phyloP scores from a whole-genome alignment of 2,329 filamentous ascomycete genomes.

The Talaromyces sp. region DNA sequence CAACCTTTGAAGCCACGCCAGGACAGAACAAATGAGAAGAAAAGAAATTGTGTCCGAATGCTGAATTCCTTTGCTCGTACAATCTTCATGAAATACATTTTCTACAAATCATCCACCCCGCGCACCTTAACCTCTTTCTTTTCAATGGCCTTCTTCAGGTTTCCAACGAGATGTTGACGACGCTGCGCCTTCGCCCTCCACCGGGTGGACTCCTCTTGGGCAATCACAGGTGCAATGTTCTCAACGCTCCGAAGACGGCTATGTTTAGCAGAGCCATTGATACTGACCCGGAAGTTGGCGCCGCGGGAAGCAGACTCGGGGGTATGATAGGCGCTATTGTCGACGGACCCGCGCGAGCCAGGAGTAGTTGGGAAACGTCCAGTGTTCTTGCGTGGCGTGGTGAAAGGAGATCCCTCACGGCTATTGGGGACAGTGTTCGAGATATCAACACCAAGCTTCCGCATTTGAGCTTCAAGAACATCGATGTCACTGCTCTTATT shows the following conservation, averaged over 20 bases:
- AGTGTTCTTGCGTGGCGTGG: slow-evolving; percentile 39
- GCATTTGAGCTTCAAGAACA: slow-evolving; percentile 83
- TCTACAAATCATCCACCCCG: slow-evolving; percentile 35
- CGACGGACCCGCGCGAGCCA: slow-evolving; percentile 40
- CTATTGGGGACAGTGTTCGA: slow-evolving; percentile 26
- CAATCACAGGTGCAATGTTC: slow-evolving; percentile 23
- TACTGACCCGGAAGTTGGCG: slow-evolving; percentile 37
- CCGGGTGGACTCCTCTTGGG: slow-evolving; percentile 33
- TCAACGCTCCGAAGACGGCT: slow-evolving; percentile 38
- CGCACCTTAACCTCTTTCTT: slow-evolving; percentile 39
- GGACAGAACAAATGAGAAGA: neutral
- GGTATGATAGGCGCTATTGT: slow-evolving; percentile 45
- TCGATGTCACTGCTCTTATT: slow-evolving; percentile 89
- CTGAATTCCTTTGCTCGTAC: neutral
- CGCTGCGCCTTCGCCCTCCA: slow-evolving; percentile 43
- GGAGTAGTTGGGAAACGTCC: slow-evolving; percentile 40
- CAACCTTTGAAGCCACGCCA: slow-evolving; percentile 14
- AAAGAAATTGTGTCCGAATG: slow-evolving; percentile 9
- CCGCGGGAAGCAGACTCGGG: slow-evolving; percentile 42
- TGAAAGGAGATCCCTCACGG: slow-evolving; percentile 43
- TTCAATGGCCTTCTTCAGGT: slow-evolving; percentile 40
- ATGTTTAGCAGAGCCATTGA: slow-evolving; percentile 37
- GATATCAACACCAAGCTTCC: slow-evolving; percentile 63
- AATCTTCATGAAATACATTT: neutral
- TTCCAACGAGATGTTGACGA: slow-evolving; percentile 37